Evolutionary conservation across 208 protist species (phyloP).

Genomic region (Trypanosoma caninum): DNA sequence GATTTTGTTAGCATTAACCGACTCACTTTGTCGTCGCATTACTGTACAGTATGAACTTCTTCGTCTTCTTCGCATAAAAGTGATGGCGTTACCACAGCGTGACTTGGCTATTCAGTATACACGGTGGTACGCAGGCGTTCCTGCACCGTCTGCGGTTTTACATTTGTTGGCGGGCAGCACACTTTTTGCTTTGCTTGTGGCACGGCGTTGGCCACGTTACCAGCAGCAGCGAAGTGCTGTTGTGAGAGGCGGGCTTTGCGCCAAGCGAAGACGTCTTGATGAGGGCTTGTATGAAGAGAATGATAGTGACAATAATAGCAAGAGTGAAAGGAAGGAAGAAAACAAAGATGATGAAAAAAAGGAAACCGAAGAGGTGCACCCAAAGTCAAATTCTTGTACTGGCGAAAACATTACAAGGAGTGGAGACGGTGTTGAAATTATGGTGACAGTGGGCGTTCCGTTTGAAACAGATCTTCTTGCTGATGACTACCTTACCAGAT

Average conservation of each 20-base stretch:
- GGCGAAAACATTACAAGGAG: not conserved
- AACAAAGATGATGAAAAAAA: constrained; percentile 1
- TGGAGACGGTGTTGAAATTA: not conserved
- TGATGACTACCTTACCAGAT: constrained; percentile 45
- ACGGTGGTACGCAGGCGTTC: constrained; percentile 51
- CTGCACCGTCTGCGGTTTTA: constrained; percentile 53
- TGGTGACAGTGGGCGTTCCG: constrained; percentile 24
- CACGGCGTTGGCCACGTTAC: constrained; percentile 17
- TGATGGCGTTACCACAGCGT: constrained; percentile 38
- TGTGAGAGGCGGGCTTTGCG: not conserved
- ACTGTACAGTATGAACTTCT: constrained; percentile 73
- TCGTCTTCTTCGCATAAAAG: constrained; percentile 44
- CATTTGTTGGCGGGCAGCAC: constrained; percentile 48
- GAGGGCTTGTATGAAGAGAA: not conserved
- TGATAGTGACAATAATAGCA: not conserved
- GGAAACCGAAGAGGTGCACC: not conserved
- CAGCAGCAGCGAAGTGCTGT: not conserved
- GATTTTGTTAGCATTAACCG: constrained; percentile 43
- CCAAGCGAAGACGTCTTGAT: constrained; percentile 1
- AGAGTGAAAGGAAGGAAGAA: not conserved
- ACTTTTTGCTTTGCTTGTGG: constrained; percentile 31
- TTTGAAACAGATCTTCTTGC: constrained; percentile 55
- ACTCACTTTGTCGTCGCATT: constrained; percentile 55
- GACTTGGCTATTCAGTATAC: constrained; percentile 39
- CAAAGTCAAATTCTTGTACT: not conserved